Conservation (phyloP, 768 basidiomycete genomes). For the Xerocomus potaroensis region DNA sequence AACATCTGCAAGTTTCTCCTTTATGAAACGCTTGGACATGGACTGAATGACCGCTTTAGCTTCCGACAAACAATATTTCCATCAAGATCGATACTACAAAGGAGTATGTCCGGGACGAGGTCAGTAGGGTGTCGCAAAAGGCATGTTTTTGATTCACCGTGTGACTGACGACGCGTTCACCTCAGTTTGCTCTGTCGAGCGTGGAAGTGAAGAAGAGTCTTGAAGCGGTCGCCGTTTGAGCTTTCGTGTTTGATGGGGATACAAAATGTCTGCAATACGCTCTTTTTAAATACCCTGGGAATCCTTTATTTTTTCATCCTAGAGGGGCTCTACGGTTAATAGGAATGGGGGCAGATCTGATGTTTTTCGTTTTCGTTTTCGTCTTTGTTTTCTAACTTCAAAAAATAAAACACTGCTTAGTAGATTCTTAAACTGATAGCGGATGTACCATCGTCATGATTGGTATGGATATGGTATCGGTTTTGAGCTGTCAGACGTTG, state of each 20-base stretch:
- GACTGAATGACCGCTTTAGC: conserved; percentile 3
- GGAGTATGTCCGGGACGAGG: conserved; percentile 43
- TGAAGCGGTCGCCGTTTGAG: background rate
- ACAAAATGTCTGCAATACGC: background rate
- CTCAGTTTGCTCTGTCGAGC: background rate
- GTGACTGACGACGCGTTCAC: background rate
- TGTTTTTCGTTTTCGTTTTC: too few relatives aligned
- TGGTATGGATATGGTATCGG: too few relatives aligned
- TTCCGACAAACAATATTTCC: conserved; percentile 46
- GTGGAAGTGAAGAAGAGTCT: background rate
- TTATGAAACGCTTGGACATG: too few relatives aligned
- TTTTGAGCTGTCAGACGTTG: too few relatives aligned
- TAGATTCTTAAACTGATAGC: too few relatives aligned
- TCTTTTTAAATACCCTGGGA: background rate
- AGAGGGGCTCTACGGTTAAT: too few relatives aligned
- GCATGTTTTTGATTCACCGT: too few relatives aligned
- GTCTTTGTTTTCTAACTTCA: too few relatives aligned
- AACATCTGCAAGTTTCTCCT: conserved; percentile 1
- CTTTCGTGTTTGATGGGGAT: background rate
- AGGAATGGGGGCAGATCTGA: too few relatives aligned
- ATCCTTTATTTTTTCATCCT: background rate
- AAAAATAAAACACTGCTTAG: too few relatives aligned
- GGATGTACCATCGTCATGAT: too few relatives aligned
- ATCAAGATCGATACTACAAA: conserved; percentile 64
- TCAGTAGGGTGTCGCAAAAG: conserved; percentile 11